Evolutionary conservation across 805 yeast genomes (phyloP).

Genomic region (Phaffomyces antillensis): DNA sequence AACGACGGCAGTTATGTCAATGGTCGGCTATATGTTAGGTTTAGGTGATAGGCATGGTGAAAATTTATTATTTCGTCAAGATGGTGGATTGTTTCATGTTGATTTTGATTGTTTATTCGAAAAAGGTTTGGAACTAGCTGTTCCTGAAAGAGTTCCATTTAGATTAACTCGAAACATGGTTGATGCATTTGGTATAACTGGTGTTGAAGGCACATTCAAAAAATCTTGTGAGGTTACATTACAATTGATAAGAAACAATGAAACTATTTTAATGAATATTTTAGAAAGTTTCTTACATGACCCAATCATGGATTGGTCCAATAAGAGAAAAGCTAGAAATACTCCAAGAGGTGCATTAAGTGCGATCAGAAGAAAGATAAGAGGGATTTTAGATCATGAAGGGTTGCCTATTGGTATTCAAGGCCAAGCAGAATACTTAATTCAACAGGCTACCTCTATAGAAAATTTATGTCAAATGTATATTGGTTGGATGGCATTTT

Average conservation of each 20-base stretch:
- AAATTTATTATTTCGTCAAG: constrained; percentile 67
- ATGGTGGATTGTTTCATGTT: constrained; percentile 83
- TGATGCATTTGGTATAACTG: constrained; percentile 84
- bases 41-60: constrained; percentile 97
- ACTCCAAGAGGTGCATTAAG: constrained; percentile 64
- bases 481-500: constrained; percentile 85
- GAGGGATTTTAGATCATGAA: constrained; percentile 77
- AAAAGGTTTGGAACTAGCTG: constrained; percentile 60
- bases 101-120: constrained; percentile 97
- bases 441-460: constrained; percentile 70
- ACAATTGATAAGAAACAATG: constrained; percentile 64
- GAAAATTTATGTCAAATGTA: constrained; percentile 80
- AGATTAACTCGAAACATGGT: constrained; percentile 81
- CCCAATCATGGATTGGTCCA: constrained; percentile 77
- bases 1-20: constrained; percentile 92
- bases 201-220: constrained; percentile 86
- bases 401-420: constrained; percentile 83
- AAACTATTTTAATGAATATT: constrained; percentile 79
- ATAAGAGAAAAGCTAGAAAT: constrained; percentile 32
- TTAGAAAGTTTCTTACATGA: constrained; percentile 91
- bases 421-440: constrained; percentile 87
- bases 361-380: constrained; percentile 67
- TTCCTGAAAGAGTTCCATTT: constrained; percentile 94
- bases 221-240: constrained; percentile 81
- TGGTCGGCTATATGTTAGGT: constrained; percentile 91